phyloP scores from a whole-genome alignment of 1,284 basidiomycete species.

The Butyriboletus appendiculatus region DNA sequence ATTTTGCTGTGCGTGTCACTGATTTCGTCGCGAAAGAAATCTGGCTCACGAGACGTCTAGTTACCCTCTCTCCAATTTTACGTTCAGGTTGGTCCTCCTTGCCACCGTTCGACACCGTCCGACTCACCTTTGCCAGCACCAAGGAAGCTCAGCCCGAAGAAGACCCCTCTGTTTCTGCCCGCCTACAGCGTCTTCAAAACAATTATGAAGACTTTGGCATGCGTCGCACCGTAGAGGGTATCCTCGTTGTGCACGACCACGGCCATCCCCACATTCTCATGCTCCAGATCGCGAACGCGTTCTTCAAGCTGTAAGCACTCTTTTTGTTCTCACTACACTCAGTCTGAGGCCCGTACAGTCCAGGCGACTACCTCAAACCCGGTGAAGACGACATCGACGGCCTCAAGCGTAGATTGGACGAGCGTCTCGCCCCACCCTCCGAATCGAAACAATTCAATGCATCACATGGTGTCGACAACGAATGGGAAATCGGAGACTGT shows the following conservation, averaged over 20 bases:
- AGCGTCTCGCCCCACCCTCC: conserved; percentile 80
- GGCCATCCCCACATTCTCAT: conserved; percentile 96
- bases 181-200: conserved; percentile 87
- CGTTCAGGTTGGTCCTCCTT: conserved; percentile 60
- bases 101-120: not conserved
- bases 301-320: conserved; percentile 88
- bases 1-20: conserved; percentile 61
- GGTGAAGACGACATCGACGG: conserved; percentile 93
- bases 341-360: conserved; percentile 49
- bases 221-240: conserved; percentile 94
- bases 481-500: conserved; percentile 96
- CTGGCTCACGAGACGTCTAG: conserved; percentile 36
- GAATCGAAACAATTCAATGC: conserved; percentile 67
- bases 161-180: conserved; percentile 90
- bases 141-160: conserved; percentile 97
- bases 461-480: conserved; percentile 75
- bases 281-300: conserved; percentile 97
- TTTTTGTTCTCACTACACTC: not conserved
- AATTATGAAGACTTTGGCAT: conserved; percentile 98
- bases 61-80: conserved; percentile 86
- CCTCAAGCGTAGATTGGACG: conserved; percentile 84
- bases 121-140: conserved; percentile 50
- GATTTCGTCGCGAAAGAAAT: not conserved
- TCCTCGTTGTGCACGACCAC: conserved; percentile 93
- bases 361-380: conserved; percentile 97